Evolutionary conservation across 2,329 filamentous ascomycete species (phyloP), one percentile per base, ranked within the genome.

Genomic region (Alternaria incomplexa): DNA sequence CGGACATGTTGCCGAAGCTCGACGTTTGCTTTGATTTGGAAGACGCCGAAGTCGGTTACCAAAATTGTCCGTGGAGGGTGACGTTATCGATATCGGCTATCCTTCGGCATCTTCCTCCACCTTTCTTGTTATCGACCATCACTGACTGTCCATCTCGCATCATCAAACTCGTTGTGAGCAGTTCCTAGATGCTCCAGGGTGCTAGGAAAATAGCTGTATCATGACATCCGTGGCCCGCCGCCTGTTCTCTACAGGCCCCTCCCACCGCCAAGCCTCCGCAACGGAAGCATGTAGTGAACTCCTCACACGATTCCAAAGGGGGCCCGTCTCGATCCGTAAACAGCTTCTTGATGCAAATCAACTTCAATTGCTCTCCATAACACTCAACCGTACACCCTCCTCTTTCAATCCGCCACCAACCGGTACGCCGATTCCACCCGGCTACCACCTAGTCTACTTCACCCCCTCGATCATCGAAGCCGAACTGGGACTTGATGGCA

Each of bases 401-500:
- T 69, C 70, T 6, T 64, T 69, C 55, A 61, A 55, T 8, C 55
- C 66, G 12, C 74, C 74, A 6, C 56, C 56, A 52, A 36, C 67
- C 12, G 76, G 77, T 13, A 76, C 73, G 8, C 75, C 76, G 17
- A 56, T 91, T 4, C 90, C 90, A 0, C 85, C 87, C 26, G 92
- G 90, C 25, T 90, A 96, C 78, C 94, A 97, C 78, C 85, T 97
- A 17, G 89, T 95, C 65, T 96, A 97, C 83, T 97, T 97, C 80
- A 93, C 93, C 53, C 88, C 92, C 13, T 88, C 90, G 67, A 85
- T 91, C 22, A 82, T 87, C 1, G 83, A 88, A 36, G 87, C 86
- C 6, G 76, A 84, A 43, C 86, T 98, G 43, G 86, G 93, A 13
- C 83, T 88, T 1, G 96, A 98, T 81, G 95, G 95, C 60, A 96